phyloP scores from a whole-genome alignment of 352 stramenopile genomes.

The Globisporangium spiculum region DNA sequence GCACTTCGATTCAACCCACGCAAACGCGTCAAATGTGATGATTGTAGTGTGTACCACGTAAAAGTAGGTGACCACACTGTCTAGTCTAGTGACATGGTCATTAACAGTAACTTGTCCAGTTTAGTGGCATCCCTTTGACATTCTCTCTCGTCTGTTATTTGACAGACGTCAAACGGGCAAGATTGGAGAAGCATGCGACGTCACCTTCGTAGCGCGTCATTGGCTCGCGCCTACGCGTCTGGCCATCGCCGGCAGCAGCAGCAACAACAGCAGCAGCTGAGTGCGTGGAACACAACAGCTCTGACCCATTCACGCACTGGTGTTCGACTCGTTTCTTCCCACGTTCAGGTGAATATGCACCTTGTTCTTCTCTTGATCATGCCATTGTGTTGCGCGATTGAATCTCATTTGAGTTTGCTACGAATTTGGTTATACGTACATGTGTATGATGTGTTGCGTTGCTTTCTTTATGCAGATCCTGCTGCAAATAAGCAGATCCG shows the following conservation, averaged over 20 bases:
- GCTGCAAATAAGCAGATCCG: constrained; percentile 16
- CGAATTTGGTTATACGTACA: background rate
- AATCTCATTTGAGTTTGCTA: background rate
- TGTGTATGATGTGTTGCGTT: background rate
- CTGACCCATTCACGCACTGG: background rate
- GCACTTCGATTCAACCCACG: background rate
- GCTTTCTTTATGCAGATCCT: background rate
- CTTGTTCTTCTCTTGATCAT: background rate
- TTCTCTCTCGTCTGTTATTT: background rate
- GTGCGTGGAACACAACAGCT: background rate
- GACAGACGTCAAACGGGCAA: background rate
- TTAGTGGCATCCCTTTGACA: background rate
- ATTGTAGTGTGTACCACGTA: background rate
- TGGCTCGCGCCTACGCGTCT: background rate
- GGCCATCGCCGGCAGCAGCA: background rate
- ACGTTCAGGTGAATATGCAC: background rate
- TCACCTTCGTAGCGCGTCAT: constrained; percentile 1
- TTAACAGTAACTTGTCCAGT: background rate
- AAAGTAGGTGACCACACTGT: background rate
- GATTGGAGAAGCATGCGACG: constrained; percentile 3
- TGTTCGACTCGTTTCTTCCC: background rate
- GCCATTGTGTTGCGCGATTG: background rate
- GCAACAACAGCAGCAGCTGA: background rate
- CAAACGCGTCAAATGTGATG: background rate
- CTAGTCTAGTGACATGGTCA: background rate